Percentiles rank a stretch among this genome's conserved stretches.
Conservation (phyloP, 108 stramenopile species). For the Parietichytrium sp. region DNA sequence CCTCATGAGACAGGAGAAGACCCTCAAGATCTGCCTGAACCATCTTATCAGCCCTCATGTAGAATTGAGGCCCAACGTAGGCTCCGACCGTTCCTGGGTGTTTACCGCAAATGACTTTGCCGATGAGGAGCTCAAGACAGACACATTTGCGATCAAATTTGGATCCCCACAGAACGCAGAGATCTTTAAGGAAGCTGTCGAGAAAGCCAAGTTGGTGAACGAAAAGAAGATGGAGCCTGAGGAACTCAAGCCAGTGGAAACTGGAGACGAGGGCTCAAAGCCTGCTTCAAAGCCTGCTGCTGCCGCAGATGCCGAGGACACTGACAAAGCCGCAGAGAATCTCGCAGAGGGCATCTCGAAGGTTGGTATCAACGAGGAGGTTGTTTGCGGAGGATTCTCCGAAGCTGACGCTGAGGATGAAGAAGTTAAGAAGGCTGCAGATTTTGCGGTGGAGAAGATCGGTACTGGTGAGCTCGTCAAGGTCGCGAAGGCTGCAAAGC, state of each 20-base stretch:
- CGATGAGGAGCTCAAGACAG: slow-evolving; percentile 81
- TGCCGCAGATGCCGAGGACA: background rate
- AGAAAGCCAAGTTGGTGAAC: slow-evolving; percentile 75
- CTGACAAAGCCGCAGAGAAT: background rate
- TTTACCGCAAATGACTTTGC: slow-evolving; percentile 96
- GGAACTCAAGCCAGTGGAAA: slow-evolving; percentile 22
- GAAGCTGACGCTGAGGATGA: background rate
- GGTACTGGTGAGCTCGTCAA: slow-evolving; percentile 31
- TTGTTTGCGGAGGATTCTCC: background rate
- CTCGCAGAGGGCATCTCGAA: slow-evolving; percentile 31
- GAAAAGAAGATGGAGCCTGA: background rate
- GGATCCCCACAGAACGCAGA: slow-evolving; percentile 83
- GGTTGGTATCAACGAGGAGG: background rate
- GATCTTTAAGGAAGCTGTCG: slow-evolving; percentile 86
- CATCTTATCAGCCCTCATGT: slow-evolving; percentile 94
- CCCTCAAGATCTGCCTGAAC: slow-evolving; percentile 97
- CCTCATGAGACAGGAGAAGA: slow-evolving; percentile 99
- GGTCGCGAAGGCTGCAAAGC: slow-evolving; percentile 24
- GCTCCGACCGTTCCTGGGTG: slow-evolving; percentile 91
- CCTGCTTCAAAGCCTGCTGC: background rate
- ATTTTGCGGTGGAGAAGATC: background rate
- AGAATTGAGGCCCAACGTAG: slow-evolving; percentile 87
- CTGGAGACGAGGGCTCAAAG: background rate
- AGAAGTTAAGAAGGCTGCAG: slow-evolving; percentile 35
- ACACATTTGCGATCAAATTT: slow-evolving; percentile 91